Evolutionary conservation across 495 filamentous ascomycete species (phyloP).

Genomic region (Neurospora sp.): DNA sequence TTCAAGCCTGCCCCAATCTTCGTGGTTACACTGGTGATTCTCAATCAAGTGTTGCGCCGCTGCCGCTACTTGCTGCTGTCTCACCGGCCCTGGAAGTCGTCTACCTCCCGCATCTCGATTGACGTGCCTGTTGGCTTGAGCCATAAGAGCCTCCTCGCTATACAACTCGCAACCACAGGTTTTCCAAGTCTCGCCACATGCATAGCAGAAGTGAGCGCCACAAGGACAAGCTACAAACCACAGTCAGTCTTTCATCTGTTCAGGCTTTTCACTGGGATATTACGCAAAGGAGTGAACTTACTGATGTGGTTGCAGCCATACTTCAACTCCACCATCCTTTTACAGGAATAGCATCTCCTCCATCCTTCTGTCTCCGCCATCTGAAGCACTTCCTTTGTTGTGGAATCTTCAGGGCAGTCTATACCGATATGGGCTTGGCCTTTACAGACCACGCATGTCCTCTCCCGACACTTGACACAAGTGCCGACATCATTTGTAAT

Average conservation of each 20-base stretch:
- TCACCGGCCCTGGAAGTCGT: not conserved
- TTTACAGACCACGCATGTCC: slow-evolving; percentile 42
- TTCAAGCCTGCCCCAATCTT: too few relatives aligned
- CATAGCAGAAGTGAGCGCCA: slow-evolving; percentile 47
- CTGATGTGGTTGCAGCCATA: slow-evolving; percentile 41
- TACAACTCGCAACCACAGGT: slow-evolving; percentile 36
- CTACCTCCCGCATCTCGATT: slow-evolving; percentile 12
- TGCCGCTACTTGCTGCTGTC: not conserved
- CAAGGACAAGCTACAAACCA: slow-evolving; percentile 33
- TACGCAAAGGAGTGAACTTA: not conserved
- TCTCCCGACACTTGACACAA: slow-evolving; percentile 27
- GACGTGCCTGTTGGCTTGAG: slow-evolving; percentile 22
- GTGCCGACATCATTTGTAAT: slow-evolving; percentile 22
- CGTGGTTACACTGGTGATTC: not conserved
- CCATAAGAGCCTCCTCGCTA: slow-evolving; percentile 24
- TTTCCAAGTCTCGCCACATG: slow-evolving; percentile 42
- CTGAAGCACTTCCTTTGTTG: slow-evolving; percentile 21
- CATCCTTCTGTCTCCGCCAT: slow-evolving; percentile 29
- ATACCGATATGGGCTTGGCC: slow-evolving; percentile 21
- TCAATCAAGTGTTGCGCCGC: not conserved
- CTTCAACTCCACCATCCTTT: slow-evolving; percentile 29
- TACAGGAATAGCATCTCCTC: slow-evolving; percentile 32
- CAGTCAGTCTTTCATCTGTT: not conserved
- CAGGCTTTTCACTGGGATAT: not conserved
- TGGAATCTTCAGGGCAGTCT: slow-evolving; percentile 33